Base-by-base conservation (phyloP, 192 early-diverging fungal genomes). In the Tieghemiomyces parasiticus region DNA sequence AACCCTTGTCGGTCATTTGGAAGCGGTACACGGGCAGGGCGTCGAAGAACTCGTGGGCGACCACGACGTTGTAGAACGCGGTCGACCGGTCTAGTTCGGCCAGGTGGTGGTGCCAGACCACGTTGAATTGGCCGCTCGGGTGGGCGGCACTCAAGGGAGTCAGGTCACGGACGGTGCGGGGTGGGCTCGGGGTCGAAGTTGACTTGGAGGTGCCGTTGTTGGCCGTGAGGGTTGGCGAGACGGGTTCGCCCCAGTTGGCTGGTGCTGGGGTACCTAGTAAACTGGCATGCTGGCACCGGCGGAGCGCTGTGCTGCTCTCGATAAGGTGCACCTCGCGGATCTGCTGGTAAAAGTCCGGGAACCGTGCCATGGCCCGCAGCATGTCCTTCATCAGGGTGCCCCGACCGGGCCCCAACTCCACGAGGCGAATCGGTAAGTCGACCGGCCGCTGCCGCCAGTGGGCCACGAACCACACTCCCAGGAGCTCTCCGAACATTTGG, bases 21-120 rank as follows among this genome's bases (percentile, higher is more conserved):
- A 71, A 72, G 60, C 82, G 83, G 74, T 89, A 86, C 24, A 96
- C 74, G 0, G 95, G 92, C 53, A 98, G 73, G 0, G 95, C 93
- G 61, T 98, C 95, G 74, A 98, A 96, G 58, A 96, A 95, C 72
- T 98, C 95, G 71, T 98, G 93, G 0, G 92, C 91, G 61, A 94
- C 73, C 25, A 92, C 68, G 47, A 92, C 60, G n/a, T 58, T 58
- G 26, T 29, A 52, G 50, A 25, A 14, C 22, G 50, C 14, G 19
- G 16, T 25, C 13, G 24, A 24, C 26, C 16, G 50, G 30, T 52
- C 24, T 14, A 52, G 16, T 14, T 52, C 30, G 16, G 24, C 12
- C 26, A 52, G 26, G 24, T 13, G 16, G 26, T 24, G 22, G 24
- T 52, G 30, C 50, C 50, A 52, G 8, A 16, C 6, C 6, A 42